phyloP scores from a whole-genome alignment of 768 basidiomycete genomes.

The Lyophyllum atratum region DNA sequence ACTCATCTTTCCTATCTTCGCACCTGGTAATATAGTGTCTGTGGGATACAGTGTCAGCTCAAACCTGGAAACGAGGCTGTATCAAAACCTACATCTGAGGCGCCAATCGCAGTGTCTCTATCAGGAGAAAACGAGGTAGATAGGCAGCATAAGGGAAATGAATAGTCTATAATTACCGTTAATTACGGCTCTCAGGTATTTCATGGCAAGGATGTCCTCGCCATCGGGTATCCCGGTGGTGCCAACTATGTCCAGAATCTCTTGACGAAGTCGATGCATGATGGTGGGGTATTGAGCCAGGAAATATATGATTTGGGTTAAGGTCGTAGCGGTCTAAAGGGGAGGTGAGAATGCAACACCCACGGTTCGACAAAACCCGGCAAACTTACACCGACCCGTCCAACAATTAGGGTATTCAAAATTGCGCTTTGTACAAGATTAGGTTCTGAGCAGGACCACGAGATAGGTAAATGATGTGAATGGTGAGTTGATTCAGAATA shows the following conservation, averaged over 20 bases:
- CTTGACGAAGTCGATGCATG: conserved; percentile 39
- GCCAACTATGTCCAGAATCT: conserved; percentile 41
- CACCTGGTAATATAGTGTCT: neutral
- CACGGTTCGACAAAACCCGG: neutral
- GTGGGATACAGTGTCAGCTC: neutral
- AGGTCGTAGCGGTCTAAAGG: conserved; percentile 40
- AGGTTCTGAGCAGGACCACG: conserved; percentile 14
- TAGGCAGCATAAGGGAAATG: conserved; percentile 22
- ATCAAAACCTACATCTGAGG: conserved; percentile 12
- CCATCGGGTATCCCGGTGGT: conserved; percentile 34
- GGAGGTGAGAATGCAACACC: neutral
- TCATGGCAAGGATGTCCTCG: conserved; percentile 44
- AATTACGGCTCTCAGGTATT: conserved; percentile 43
- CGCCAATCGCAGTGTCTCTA: conserved; percentile 35
- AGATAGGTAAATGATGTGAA: neutral
- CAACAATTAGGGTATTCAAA: conserved; percentile 45
- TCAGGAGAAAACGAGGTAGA: conserved; percentile 10
- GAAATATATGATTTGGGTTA: conserved; percentile 48
- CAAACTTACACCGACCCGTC: conserved; percentile 40
- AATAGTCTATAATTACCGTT: conserved; percentile 31
- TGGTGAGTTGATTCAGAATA: neutral
- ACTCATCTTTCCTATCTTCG: neutral
- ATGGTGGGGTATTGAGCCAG: conserved; percentile 46
- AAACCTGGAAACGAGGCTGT: neutral
- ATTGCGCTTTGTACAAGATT: conserved; percentile 41